Base-by-base conservation (phyloP, 306 rosid genomes). In the Rubus idaeus region DNA sequence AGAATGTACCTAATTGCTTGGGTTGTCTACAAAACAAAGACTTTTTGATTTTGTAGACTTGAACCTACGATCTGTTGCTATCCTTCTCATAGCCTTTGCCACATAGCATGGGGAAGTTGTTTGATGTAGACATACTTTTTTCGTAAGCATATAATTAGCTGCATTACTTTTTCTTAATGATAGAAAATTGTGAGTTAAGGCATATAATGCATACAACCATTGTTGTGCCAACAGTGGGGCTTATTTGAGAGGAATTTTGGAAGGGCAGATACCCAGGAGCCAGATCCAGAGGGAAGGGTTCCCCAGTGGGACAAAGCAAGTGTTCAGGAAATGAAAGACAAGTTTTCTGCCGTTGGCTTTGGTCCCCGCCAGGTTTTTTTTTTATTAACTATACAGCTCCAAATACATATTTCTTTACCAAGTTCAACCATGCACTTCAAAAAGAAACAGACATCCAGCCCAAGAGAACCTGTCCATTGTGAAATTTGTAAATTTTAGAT, bases 231-330 rank as follows among this genome's bases (percentile, higher is more conserved):
- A 72, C 84, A 95, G 99, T 95, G 99, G 99, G 93, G 91, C 14
- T 82, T 92, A 86, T 92, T 95, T 57, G 97, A 95, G 21, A 87
- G 56, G 75, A 85, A 89, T 73, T 90, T 95, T 65, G 99, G 99
- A 79, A 88, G 99, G 82, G 40, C 81, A n/a, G 99, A 95, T 84
- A 21, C 97, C 70, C 83, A 92, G 83, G 99, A 86, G 50, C 88
- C 97, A 12, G 99, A 95, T 86, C 99, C 97, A 69, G 97, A 92
- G 75, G 97, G 97, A 44, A 90, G 97, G 84, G 83, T 95, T 79
- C 99, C 99, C 66, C 37, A 70, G 53, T 95, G 99, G 99, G 91
- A 79, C 77, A 92, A 87, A 69, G 96, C 91, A 40, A 95, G 86
- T 75, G 97, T 95, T 13, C 73, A 92, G 84, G 97, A 90, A 86